These are phyloP conservation scores for Catenaria anguillulae DNA, from an alignment of 371 early-diverging fungal genomes.

Conservation along the genomic window DNA sequence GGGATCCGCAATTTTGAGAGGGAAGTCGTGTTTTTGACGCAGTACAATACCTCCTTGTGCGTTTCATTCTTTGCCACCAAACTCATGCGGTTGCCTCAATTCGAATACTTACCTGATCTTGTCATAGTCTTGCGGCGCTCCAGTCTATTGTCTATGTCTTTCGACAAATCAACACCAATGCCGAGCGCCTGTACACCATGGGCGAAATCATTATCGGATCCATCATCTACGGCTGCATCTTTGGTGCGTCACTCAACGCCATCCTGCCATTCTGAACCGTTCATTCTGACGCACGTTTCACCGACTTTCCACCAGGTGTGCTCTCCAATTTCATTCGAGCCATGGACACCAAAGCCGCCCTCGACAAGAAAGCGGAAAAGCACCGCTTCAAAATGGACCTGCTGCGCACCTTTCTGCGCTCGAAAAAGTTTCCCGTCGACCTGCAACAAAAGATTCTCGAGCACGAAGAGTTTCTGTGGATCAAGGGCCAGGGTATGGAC, in stretches of 20 bases:
- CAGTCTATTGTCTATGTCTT: neutral
- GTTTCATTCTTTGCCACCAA: neutral
- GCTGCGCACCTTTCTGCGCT: neutral
- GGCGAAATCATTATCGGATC: neutral
- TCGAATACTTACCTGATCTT: neutral
- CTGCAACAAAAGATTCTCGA: conserved; percentile 3
- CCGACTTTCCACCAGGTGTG: neutral
- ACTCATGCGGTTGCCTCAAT: neutral
- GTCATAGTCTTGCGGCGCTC: neutral
- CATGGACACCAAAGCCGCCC: neutral
- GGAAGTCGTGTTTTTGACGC: neutral
- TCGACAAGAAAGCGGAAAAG: conserved; percentile 6
- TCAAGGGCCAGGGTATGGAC: conserved; percentile 5
- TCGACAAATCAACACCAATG: neutral
- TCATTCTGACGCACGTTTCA: too few relatives aligned
- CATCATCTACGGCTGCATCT: conserved; percentile 4
- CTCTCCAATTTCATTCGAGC: conserved; percentile 6
- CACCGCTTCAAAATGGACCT: neutral
- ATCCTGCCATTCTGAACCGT: neutral
- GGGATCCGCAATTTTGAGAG: neutral
- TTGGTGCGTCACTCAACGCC: neutral
- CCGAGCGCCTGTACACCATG: neutral
- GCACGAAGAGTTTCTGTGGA: conserved; percentile 6
- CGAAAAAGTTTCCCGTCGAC: neutral
- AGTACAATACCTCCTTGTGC: neutral